Conservation (phyloP, 768 basidiomycete species). For the Lactarius pseudohatsudake region DNA sequence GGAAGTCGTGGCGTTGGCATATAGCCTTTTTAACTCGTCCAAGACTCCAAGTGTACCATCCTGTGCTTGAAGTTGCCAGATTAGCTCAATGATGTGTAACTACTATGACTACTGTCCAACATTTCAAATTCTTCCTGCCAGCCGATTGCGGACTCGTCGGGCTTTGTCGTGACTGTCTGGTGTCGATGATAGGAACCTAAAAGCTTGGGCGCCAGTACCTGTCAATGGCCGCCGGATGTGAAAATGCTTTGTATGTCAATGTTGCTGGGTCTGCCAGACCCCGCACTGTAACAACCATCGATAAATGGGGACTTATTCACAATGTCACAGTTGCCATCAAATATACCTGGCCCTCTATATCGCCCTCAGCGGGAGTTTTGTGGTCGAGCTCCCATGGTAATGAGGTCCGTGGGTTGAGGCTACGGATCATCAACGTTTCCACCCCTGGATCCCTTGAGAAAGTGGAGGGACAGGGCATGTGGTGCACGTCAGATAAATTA, state of each 20-base stretch:
- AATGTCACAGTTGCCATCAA: neutral
- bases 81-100: neutral
- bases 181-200: neutral
- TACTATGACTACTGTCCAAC: neutral
- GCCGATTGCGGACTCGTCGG: neutral
- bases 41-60: neutral
- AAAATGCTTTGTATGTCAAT: neutral
- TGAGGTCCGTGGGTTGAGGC: neutral
- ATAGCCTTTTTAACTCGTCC: neutral
- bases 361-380: neutral
- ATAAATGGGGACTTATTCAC: neutral
- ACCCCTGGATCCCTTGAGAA: neutral
- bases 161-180: neutral
- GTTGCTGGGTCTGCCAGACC: neutral
- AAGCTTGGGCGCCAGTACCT: neutral
- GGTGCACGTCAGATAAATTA: neutral
- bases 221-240: conserved; percentile 1
- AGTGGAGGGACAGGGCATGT: neutral
- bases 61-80: neutral
- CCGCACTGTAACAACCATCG: neutral
- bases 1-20: neutral
- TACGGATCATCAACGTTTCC: neutral
- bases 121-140: neutral
- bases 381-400: neutral
- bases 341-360: neutral